A percentile compares a stretch with the other conserved stretches of the same genome.
Evolutionary conservation across 805 yeast species (phyloP).

Genomic region (Yarrowia hollandica): DNA sequence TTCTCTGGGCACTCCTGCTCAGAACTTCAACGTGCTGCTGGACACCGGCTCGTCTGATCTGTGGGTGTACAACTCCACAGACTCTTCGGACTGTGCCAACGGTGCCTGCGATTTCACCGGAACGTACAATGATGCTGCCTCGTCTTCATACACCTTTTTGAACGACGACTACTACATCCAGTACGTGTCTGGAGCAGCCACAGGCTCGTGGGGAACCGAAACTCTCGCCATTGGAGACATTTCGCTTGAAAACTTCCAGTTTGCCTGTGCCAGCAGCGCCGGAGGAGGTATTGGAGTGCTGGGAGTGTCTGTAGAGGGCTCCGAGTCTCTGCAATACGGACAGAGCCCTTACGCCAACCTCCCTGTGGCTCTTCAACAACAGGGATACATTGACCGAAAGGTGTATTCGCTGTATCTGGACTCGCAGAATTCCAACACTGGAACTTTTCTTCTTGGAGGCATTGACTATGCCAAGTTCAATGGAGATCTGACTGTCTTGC

Average conservation of each 20-base stretch:
- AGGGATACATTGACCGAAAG: slow-evolving; percentile 44
- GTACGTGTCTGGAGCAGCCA: slow-evolving; percentile 46
- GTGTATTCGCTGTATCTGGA: slow-evolving; percentile 50
- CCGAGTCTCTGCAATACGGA: slow-evolving; percentile 33
- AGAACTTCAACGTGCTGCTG: slow-evolving; percentile 53
- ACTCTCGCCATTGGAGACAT: slow-evolving; percentile 52
- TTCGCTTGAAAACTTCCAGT: slow-evolving; percentile 52
- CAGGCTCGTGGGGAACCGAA: slow-evolving; percentile 61
- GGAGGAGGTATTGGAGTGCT: slow-evolving; percentile 52
- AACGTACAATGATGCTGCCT: not conserved
- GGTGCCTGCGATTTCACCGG: not conserved
- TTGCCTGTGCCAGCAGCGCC: slow-evolving; percentile 67
- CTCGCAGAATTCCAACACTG: slow-evolving; percentile 37
- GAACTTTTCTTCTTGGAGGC: slow-evolving; percentile 47
- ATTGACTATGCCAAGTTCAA: slow-evolving; percentile 45
- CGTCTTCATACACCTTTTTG: slow-evolving; percentile 33
- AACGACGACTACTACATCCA: slow-evolving; percentile 32
- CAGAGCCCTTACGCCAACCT: slow-evolving; percentile 34
- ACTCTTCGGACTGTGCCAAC: not conserved
- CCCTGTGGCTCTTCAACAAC: slow-evolving; percentile 38
- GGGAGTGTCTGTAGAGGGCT: slow-evolving; percentile 34
- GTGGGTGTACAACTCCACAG: slow-evolving; percentile 49
- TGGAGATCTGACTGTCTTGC: slow-evolving; percentile 41
- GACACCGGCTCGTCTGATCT: slow-evolving; percentile 75
- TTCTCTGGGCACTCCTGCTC: slow-evolving; percentile 58